These are phyloP conservation scores for Diversispora epigaea DNA, from an alignment of 192 early-diverging fungal species.

Conservation along the genomic window DNA sequence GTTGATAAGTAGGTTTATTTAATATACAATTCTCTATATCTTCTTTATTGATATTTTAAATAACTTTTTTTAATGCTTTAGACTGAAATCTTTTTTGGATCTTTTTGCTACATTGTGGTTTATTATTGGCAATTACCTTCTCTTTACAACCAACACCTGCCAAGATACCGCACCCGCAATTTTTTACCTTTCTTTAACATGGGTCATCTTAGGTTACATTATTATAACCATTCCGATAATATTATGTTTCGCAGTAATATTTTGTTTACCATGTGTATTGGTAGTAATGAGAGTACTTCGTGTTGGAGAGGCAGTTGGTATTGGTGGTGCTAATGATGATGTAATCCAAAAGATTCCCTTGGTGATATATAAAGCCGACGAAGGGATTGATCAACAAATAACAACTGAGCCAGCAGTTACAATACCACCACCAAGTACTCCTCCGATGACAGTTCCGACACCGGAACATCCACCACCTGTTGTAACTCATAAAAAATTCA, in stretches of 20 bases:
- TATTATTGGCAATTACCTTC: conserved; percentile 68
- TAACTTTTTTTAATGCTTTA: conserved; percentile 32
- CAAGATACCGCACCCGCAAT: conserved; percentile 51
- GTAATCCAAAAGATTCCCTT: conserved; percentile 69
- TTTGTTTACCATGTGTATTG: conserved; percentile 65
- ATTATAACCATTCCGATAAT: conserved; percentile 62
- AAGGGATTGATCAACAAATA: background rate
- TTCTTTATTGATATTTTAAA: conserved; percentile 23
- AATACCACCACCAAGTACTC: background rate
- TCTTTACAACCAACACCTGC: conserved; percentile 55
- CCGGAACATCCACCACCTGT: background rate
- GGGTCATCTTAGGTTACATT: conserved; percentile 68
- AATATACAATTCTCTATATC: background rate
- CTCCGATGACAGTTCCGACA: background rate
- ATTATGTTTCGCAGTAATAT: conserved; percentile 58
- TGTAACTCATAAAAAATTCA: conserved; percentile 8
- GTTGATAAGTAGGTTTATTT: conserved; percentile 30
- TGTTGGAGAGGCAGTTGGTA: conserved; percentile 51
- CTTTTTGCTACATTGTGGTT: conserved; percentile 65
- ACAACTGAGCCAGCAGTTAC: background rate
- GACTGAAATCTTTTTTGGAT: conserved; percentile 60
- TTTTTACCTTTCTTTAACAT: conserved; percentile 61
- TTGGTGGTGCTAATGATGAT: conserved; percentile 66
- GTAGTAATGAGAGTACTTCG: conserved; percentile 59
- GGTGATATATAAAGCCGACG: conserved; percentile 54